phyloP scores from a whole-genome alignment of 805 yeast genomes.

The Yamadazyma philogaea region DNA sequence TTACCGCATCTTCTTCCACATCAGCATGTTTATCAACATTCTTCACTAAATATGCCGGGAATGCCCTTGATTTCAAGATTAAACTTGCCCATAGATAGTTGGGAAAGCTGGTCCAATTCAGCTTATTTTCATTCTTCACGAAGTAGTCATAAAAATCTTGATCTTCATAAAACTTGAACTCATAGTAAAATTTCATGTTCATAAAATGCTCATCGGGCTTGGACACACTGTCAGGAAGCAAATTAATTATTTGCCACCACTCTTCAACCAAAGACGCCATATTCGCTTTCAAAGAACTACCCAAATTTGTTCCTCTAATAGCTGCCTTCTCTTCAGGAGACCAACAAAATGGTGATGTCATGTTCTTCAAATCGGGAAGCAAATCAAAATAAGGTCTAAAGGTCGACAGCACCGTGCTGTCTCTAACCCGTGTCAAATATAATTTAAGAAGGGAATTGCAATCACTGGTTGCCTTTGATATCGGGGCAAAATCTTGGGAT shows the following conservation, averaged over 20 bases:
- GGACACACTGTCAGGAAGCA: conserved; percentile 26
- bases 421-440: conserved; percentile 30
- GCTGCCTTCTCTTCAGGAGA: conserved; percentile 44
- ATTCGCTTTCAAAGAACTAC: conserved; percentile 49
- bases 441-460: conserved; percentile 34
- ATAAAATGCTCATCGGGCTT: conserved; percentile 35
- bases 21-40: conserved; percentile 26
- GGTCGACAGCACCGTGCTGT: conserved; percentile 17
- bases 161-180: conserved; percentile 37
- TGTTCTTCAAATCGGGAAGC: conserved; percentile 36
- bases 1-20: conserved; percentile 48
- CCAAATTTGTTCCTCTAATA: conserved; percentile 68
- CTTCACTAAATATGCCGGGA: conserved; percentile 64
- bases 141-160: conserved; percentile 32
- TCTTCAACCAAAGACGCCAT: conserved; percentile 50
- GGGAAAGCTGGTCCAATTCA: conserved; percentile 61
- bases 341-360: conserved; percentile 72
- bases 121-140: conserved; percentile 17
- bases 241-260: conserved; percentile 48
- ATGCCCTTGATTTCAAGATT: conserved; percentile 74
- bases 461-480: conserved; percentile 17
- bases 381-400: conserved; percentile 28
- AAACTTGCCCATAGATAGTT: conserved; percentile 74
- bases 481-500: conserved; percentile 7
- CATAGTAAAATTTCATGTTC: conserved; percentile 44